phyloP scores from a whole-genome alignment of 345 rosid species.

The Euphorbia peplus region DNA sequence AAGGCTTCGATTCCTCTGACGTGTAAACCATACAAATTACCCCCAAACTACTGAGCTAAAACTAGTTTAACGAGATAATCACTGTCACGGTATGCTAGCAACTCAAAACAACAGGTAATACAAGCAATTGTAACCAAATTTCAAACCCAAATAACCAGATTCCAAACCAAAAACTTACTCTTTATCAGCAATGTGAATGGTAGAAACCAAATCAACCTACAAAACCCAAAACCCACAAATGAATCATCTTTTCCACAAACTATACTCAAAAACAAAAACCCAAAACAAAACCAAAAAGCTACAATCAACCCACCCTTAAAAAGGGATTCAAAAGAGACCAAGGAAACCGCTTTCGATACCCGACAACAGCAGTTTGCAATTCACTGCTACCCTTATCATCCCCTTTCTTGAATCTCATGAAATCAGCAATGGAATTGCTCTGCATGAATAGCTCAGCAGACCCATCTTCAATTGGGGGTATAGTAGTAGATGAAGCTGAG shows the following conservation, averaged over 20 bases:
- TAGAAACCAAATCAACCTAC: conserved; percentile 94
- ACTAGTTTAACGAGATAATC: background rate
- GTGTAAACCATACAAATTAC: background rate
- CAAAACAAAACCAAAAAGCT: background rate
- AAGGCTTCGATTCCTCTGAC: background rate
- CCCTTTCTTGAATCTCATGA: conserved; percentile 69
- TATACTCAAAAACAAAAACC: background rate
- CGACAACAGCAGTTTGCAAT: conserved; percentile 86
- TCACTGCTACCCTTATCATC: conserved; percentile 37
- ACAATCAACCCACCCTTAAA: conserved; percentile 50
- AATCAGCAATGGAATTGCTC: conserved; percentile 70
- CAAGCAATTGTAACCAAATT: background rate
- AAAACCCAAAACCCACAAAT: conserved; percentile 4
- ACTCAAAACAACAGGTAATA: background rate
- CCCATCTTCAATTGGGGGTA: conserved; percentile 40
- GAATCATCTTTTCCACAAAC: background rate
- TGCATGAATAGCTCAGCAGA: conserved; percentile 48
- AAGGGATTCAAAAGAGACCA: conserved; percentile 79
- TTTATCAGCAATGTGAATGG: conserved; percentile 91
- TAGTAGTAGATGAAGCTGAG: conserved; percentile 12
- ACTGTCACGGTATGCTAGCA: background rate
- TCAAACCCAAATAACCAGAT: background rate
- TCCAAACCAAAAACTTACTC: conserved; percentile 44
- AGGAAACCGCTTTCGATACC: conserved; percentile 72
- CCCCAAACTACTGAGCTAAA: background rate